phyloP scores from a whole-genome alignment of 306 rosid genomes.

The Fagus sylvatica region DNA sequence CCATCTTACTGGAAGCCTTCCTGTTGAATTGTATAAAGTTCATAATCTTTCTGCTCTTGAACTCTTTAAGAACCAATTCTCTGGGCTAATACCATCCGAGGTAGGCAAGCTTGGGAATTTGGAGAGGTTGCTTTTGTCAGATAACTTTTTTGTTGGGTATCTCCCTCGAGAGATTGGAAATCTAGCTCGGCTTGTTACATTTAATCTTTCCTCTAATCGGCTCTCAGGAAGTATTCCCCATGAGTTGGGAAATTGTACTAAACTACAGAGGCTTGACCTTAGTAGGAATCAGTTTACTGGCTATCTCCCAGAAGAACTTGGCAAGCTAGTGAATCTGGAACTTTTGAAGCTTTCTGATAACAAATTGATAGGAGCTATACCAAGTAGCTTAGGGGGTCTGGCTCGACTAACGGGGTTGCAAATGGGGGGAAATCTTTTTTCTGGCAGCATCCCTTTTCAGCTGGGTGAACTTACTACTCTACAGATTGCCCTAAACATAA shows the following conservation, averaged over 20 bases:
- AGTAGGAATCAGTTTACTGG: conserved; percentile 64
- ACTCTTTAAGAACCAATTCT: conserved; percentile 54
- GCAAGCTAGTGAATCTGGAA: conserved; percentile 73
- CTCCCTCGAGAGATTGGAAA: conserved; percentile 69
- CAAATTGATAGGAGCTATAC: conserved; percentile 54
- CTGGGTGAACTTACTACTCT: conserved; percentile 58
- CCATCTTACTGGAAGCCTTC: conserved; percentile 58
- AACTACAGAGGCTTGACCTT: conserved; percentile 74
- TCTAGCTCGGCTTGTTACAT: conserved; percentile 52
- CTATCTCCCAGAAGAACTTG: conserved; percentile 52
- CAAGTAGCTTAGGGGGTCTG: conserved; percentile 56
- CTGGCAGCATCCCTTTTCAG: conserved; percentile 56
- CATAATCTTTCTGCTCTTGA: conserved; percentile 73
- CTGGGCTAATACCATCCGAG: conserved; percentile 50
- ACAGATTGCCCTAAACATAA: conserved; percentile 69
- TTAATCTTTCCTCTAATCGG: conserved; percentile 61
- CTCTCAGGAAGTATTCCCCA: conserved; percentile 60
- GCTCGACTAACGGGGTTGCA: conserved; percentile 58
- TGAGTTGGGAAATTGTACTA: conserved; percentile 64
- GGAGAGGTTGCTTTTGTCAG: conserved; percentile 67
- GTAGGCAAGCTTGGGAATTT: conserved; percentile 50
- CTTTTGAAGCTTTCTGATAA: conserved; percentile 71
- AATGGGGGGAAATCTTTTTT: conserved; percentile 70
- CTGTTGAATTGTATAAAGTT: conserved; percentile 56
- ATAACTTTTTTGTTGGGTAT: conserved; percentile 52